Base-by-base conservation (phyloP, 768 basidiomycete species). In the Termitomyces sp. region DNA sequence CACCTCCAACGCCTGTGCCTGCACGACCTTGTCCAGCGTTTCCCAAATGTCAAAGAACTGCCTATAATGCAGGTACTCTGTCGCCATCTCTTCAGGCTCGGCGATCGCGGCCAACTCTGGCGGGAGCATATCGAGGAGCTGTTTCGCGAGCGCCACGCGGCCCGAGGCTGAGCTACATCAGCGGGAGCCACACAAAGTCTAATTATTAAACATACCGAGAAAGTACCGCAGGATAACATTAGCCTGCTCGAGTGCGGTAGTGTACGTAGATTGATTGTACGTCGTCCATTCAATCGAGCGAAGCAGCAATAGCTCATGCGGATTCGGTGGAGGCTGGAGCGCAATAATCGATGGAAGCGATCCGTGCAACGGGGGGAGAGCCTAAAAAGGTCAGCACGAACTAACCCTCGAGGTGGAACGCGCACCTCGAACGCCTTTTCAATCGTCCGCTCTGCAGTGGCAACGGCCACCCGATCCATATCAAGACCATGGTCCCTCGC, bases 221-320 rank as follows among this genome's bases (percentile, higher is more conserved):
- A 97, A 92, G 68, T 93, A 94, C 16, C 95, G 85, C 56, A 94
- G 68, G 57, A 97, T 89, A 40, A 90, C 87, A 57, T 95, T 95
- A 1, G 92, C 86, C 65, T 95, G 92, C 65, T 90, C 84, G 9
- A 98, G 73, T 0, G 95, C 95, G 6, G 86, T 86, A 11, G 78
- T 73, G 60, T 87, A 85, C 1, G 95, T 98, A 5, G 79, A 73
- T 32, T 84, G 82, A 62, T 80, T 76, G 68, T 90, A 90, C 0
- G 84, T 89, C 51, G 95, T 90, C 96, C 96, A 99, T 65, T 98
- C 95, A 48, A 98, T 87, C 0, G 92, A 90, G 19, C 95, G 84
- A 31, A 96, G 78, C 8, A 98, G 76, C 47, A 90, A 68, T 59
- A 73, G 65, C 66, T 93, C 89, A 0, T 72, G 70, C 16, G 85